phyloP scores from a whole-genome alignment of 2,329 filamentous ascomycete genomes.

The Nemania serpens region DNA sequence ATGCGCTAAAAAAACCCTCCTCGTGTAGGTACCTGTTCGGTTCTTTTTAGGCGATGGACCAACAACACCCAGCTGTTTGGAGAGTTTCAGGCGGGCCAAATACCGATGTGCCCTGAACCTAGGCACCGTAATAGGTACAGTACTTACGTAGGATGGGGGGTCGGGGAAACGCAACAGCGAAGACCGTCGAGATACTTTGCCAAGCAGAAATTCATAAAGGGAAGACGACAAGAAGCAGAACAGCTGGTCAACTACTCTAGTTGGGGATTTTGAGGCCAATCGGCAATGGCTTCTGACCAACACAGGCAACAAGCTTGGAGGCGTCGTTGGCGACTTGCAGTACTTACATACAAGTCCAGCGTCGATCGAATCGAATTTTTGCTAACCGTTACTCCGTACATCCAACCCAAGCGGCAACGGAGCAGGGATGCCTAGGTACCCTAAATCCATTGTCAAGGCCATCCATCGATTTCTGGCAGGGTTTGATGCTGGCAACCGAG shows the following conservation, averaged over 20 bases:
- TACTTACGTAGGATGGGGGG: not conserved
- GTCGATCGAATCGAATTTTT: not conserved
- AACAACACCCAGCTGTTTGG: conserved; percentile 15
- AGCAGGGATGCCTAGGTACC: not conserved
- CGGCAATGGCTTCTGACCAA: not conserved
- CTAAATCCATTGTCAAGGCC: not conserved
- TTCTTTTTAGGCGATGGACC: not conserved
- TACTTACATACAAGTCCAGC: not conserved
- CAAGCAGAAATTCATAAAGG: not conserved
- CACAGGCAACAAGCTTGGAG: not conserved
- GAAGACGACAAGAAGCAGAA: not conserved
- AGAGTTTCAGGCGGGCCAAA: conserved; percentile 15
- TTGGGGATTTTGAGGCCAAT: not conserved
- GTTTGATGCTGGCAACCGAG: not conserved
- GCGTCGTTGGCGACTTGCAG: not conserved
- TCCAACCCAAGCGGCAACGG: not conserved
- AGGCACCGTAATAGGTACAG: not conserved
- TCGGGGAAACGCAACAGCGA: not conserved
- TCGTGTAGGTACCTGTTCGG: too few relatives aligned
- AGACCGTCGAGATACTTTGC: not conserved
- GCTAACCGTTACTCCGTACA: too few relatives aligned
- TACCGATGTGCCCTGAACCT: not conserved
- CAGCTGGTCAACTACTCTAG: not conserved
- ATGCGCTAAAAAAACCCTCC: not conserved
- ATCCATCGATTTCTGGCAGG: not conserved